Conservation (phyloP, 345 rosid genomes). For the Viola odorata region DNA sequence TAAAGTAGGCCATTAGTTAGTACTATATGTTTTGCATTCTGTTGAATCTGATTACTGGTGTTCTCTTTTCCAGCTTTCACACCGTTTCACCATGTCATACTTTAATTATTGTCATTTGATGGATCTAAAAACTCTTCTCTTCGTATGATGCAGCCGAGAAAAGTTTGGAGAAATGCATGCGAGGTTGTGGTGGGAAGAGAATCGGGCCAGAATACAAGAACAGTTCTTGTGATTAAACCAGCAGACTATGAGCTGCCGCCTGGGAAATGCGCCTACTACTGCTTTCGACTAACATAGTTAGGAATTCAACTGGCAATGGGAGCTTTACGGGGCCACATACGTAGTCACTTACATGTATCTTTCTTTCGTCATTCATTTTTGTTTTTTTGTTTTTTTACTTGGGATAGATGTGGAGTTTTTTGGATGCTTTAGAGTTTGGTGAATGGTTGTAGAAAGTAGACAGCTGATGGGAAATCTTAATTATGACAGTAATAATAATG, state of each 20-base stretch:
- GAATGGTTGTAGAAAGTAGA: slow-evolving; percentile 1
- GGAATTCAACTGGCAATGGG: slow-evolving; percentile 6
- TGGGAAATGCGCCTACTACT: slow-evolving; percentile 8
- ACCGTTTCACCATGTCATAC: no score
- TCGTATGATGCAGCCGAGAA: slow-evolving; percentile 68
- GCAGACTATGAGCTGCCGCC: slow-evolving; percentile 5
- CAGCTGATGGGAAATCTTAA: slow-evolving; percentile 8
- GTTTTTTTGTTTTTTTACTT: neutral
- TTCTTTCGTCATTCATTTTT: neutral
- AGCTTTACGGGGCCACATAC: slow-evolving; percentile 5
- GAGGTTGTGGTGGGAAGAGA: slow-evolving; percentile 95
- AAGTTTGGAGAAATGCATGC: slow-evolving; percentile 82
- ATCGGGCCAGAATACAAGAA: slow-evolving; percentile 84
- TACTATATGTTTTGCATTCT: no score
- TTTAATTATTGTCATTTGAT: no score
- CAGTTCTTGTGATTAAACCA: slow-evolving; percentile 61
- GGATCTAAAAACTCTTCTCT: neutral
- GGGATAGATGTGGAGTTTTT: slow-evolving; percentile 13
- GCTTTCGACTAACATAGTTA: slow-evolving; percentile 7
- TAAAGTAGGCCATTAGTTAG: no score
- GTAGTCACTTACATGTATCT: slow-evolving; percentile 3
- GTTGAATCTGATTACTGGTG: no score
- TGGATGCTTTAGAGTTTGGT: slow-evolving; percentile 15
- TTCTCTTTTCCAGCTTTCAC: no score
- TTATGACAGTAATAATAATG: neutral